Base-by-base conservation (phyloP, 495 filamentous ascomycete genomes). In the Penicillium silybi region DNA sequence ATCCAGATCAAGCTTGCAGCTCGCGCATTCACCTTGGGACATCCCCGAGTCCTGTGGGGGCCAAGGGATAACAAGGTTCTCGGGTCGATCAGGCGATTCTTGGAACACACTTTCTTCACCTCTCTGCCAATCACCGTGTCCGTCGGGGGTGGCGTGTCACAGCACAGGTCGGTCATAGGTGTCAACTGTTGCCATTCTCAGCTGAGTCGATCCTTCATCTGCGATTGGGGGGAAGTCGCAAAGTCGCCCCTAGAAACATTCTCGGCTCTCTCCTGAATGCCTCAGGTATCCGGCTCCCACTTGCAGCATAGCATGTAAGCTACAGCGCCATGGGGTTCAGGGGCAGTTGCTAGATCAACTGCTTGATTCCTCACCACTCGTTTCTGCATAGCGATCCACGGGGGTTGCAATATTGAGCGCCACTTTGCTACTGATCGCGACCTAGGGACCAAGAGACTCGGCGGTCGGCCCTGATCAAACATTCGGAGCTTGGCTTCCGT, bases 31-130 rank as follows among this genome's bases (percentile, higher is more conserved):
- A 16, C 35, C 22, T 15, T 1, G 26, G 19, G 16, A 32, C 44
- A 25, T 19, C 25, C 27, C 44, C 48, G 41, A 44, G 25, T n/a
- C 26, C 43, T 34, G 26, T 41, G 55, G 42, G 46, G 41, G n/a
- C n/a, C 55, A 53, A 50, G 41, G 55, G 50, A 53, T 49, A 53
- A 48, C 41, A 46, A 52, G 44, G 55, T 53, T 58, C 38, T 58
- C 55, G 55, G 55, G 50, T 52, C 55, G 55, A 58, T 53, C 41
- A 20, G 6, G 22, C 41, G 48, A 32, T 52, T 48, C 44, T 43
- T 46, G 50, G 42, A 42, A 46, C 52, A 20, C 29, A 18, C 52
- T 50, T 48, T 39, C 27, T 34, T 48, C 35, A 39, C 39, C 0
- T 17, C 38, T 39, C 41, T 34, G 35, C 55, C 55, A 53, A 58